A percentile compares a stretch with the other conserved stretches of the same genome.
These are phyloP conservation scores for Epicoccum nigrum DNA, from an alignment of 2,329 filamentous ascomycete species.

Conservation along the genomic window DNA sequence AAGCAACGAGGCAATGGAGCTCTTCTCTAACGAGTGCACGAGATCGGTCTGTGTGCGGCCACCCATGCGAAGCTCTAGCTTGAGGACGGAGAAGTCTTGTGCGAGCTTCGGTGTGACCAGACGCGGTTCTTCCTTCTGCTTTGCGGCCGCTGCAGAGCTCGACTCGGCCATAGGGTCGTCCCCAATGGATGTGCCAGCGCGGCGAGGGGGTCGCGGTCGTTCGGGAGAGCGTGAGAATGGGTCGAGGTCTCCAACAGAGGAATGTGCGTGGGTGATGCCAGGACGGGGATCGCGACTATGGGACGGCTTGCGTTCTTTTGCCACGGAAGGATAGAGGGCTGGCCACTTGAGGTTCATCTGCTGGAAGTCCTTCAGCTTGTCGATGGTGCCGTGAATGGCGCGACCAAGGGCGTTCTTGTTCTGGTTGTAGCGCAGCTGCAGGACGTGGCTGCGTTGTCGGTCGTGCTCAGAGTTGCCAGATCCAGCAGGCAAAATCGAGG, in stretches of 20 bases:
- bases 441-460: slow-evolving; percentile 76
- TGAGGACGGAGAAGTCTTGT: slow-evolving; percentile 93
- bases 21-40: slow-evolving; percentile 92
- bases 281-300: slow-evolving; percentile 62
- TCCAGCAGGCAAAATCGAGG: slow-evolving; percentile 57
- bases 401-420: slow-evolving; percentile 87
- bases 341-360: slow-evolving; percentile 92
- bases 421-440: slow-evolving; percentile 93
- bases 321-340: slow-evolving; percentile 88
- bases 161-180: slow-evolving; percentile 68
- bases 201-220: slow-evolving; percentile 62
- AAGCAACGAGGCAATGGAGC: slow-evolving; percentile 84
- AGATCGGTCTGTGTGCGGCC: slow-evolving; percentile 84
- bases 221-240: slow-evolving; percentile 48
- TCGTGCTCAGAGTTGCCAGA: slow-evolving; percentile 64
- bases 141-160: slow-evolving; percentile 71
- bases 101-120: slow-evolving; percentile 91
- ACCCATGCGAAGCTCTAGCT: slow-evolving; percentile 91
- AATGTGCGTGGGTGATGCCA: slow-evolving; percentile 67
- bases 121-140: slow-evolving; percentile 71
- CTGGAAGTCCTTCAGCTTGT: slow-evolving; percentile 81
- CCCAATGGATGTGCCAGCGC: slow-evolving; percentile 75
- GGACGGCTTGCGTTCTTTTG: slow-evolving; percentile 54
- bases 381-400: slow-evolving; percentile 84
- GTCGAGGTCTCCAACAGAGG: slow-evolving; percentile 60